Evolutionary conservation across 169 alveolate genomes (phyloP).

Genomic region (Plasmodium vivax): DNA sequence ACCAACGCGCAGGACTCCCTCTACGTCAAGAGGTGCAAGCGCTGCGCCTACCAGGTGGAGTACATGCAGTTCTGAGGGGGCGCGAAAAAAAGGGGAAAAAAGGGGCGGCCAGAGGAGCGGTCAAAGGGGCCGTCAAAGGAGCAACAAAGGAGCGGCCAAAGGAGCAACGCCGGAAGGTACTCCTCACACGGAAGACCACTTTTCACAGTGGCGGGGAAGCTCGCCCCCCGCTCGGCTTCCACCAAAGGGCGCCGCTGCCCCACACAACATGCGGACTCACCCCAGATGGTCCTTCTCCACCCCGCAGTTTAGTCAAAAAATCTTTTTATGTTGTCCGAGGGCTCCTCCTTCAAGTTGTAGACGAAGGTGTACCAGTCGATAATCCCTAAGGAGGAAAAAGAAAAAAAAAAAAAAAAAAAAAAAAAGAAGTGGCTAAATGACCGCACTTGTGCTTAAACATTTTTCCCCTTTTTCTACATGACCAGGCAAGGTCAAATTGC

Average conservation of each 20-base stretch:
- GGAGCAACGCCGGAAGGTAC: background rate
- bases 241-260: background rate
- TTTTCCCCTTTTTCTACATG: background rate
- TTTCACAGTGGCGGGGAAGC: background rate
- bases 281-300: background rate
- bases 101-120: no score
- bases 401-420: slow-evolving; percentile 13
- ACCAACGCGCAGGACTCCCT: slow-evolving; percentile 24
- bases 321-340: slow-evolving; percentile 60
- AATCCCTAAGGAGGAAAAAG: slow-evolving; percentile 14
- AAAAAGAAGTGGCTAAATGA: background rate
- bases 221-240: background rate
- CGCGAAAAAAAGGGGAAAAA: no score
- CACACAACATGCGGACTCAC: background rate
- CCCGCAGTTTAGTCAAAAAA: slow-evolving; percentile 23
- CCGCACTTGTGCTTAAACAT: background rate
- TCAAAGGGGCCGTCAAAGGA: background rate
- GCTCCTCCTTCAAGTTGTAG: slow-evolving; percentile 64
- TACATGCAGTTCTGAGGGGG: slow-evolving; percentile 31
- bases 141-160: background rate
- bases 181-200: background rate
- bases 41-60: slow-evolving; percentile 37
- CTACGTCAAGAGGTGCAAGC: slow-evolving; percentile 23
- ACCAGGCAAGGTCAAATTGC: background rate
- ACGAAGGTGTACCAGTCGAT: slow-evolving; percentile 75